Conservation (phyloP, 2,329 filamentous ascomycete species). For the Lasiodiplodia sp. region DNA sequence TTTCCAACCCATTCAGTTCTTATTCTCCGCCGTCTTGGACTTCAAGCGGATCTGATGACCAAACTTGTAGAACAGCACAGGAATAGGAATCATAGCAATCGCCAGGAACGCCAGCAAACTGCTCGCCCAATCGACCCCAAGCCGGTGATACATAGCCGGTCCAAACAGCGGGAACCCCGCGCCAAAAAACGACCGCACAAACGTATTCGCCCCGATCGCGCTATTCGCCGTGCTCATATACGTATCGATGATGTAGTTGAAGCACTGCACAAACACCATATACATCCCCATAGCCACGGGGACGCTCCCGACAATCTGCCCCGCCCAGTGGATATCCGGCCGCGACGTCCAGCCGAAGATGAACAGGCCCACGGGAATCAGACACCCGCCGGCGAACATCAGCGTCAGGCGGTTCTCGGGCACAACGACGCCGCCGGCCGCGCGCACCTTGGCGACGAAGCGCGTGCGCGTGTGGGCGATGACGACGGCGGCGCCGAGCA, state of each 20-base stretch:
- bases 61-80: background rate
- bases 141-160: conserved; percentile 54
- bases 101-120: conserved; percentile 64
- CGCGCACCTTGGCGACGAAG: conserved; percentile 66
- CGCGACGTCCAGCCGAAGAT: conserved; percentile 67
- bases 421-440: conserved; percentile 67
- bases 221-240: conserved; percentile 57
- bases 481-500: conserved; percentile 57
- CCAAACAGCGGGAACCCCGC: conserved; percentile 69
- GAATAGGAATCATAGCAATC: conserved; percentile 50
- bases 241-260: conserved; percentile 68
- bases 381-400: conserved; percentile 62
- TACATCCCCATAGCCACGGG: conserved; percentile 59
- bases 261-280: conserved; percentile 53
- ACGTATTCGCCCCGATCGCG: conserved; percentile 62
- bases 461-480: conserved; percentile 63
- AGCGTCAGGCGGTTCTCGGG: conserved; percentile 57
- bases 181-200: conserved; percentile 62
- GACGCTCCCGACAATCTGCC: conserved; percentile 65
- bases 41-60: background rate
- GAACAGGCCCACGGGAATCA: conserved; percentile 63
- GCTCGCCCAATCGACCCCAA: conserved; percentile 61
- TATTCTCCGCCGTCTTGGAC: background rate
- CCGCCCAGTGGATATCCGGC: conserved; percentile 62
- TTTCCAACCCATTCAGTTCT: background rate